These are phyloP conservation scores for Cordyceps farinosa DNA, from an alignment of 2,329 filamentous ascomycete genomes.

Conservation along the genomic window DNA sequence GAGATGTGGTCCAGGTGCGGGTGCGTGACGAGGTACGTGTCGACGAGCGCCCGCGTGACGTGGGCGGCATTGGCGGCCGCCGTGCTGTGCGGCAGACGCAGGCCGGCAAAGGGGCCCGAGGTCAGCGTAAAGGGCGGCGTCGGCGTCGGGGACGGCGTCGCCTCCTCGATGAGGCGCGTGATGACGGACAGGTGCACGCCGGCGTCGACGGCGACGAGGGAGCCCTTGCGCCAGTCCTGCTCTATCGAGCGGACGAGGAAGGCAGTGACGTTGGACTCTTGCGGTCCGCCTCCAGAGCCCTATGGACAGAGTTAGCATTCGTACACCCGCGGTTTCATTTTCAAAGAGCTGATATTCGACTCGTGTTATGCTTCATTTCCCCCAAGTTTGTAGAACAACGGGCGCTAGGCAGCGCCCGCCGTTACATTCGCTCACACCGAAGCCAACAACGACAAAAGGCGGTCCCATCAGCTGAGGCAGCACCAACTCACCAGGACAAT, in stretches of 20 bases:
- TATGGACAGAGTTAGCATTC: constrained; percentile 33
- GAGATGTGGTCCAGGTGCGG: constrained; percentile 95
- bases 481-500: constrained; percentile 66
- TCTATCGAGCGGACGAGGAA: constrained; percentile 81
- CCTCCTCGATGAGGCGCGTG: constrained; percentile 67
- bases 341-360: background rate
- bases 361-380: background rate
- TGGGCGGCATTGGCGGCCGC: constrained; percentile 76
- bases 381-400: background rate
- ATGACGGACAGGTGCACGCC: constrained; percentile 87
- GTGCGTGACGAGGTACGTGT: constrained; percentile 89
- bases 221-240: constrained; percentile 76
- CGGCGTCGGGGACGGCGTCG: constrained; percentile 36
- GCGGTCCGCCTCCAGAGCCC: constrained; percentile 87
- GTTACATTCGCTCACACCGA: background rate
- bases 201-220: constrained; percentile 87
- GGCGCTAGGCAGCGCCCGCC: constrained; percentile 8
- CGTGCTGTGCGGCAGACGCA: constrained; percentile 64
- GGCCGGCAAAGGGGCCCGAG: constrained; percentile 73
- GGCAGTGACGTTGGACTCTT: constrained; percentile 85
- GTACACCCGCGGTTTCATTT: background rate
- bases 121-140: constrained; percentile 51
- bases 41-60: constrained; percentile 74
- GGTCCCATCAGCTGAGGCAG: background rate
- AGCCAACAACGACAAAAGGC: background rate